A percentile compares a stretch with the other conserved stretches of the same genome.
Evolutionary conservation across 176 grass and related monocot genomes (phyloP).

Genomic region (Avena sativa): DNA sequence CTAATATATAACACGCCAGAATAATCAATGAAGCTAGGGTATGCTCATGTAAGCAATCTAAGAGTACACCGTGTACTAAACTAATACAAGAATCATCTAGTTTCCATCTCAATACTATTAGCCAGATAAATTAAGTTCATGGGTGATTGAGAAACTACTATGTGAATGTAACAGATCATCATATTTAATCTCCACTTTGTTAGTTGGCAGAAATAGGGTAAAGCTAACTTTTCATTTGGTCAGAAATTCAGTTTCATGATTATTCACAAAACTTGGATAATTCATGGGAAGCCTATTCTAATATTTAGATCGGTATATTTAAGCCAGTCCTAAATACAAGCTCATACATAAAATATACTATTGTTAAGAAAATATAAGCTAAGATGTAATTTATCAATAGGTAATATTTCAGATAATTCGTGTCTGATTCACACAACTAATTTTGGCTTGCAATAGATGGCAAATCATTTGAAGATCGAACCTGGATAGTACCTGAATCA

Average conservation of each 20-base stretch:
- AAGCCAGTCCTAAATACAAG: background rate
- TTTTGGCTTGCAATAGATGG: slow-evolving; percentile 11
- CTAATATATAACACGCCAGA: too few relatives aligned
- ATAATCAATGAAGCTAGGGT: too few relatives aligned
- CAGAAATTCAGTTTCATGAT: background rate
- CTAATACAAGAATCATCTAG: too few relatives aligned
- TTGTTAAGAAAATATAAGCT: background rate
- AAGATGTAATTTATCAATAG: background rate
- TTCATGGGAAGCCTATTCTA: background rate
- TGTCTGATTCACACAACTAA: slow-evolving; percentile 7
- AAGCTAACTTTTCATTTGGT: background rate
- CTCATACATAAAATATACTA: background rate
- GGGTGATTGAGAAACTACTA: background rate
- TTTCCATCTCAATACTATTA: too few relatives aligned
- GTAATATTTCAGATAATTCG: background rate
- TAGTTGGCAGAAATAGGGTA: background rate
- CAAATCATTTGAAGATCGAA: slow-evolving; percentile 41
- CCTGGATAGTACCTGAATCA: slow-evolving; percentile 84
- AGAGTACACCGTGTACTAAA: too few relatives aligned
- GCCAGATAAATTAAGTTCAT: background rate
- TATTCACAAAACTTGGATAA: background rate
- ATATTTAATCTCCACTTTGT: background rate
- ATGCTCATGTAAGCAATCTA: too few relatives aligned
- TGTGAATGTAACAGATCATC: slow-evolving; percentile 8
- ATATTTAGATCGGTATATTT: background rate